Evolutionary conservation across 371 early-diverging fungal genomes (phyloP), one percentile per base, ranked within the genome.

Genomic region (Capniomyces stellatus): DNA sequence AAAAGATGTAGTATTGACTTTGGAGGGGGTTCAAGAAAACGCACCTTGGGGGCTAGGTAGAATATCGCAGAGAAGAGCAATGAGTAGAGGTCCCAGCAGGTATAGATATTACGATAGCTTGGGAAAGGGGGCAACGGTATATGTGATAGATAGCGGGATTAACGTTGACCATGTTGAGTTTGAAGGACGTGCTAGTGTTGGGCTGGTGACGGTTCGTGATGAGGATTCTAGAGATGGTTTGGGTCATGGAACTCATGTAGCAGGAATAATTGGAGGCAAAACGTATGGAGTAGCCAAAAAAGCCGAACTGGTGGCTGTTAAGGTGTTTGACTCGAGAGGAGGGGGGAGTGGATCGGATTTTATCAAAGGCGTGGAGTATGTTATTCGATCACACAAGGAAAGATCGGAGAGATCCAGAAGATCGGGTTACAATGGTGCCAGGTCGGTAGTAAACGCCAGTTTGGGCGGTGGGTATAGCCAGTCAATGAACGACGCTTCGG

Each of bases 1-100:
- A 71, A 77, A 75, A 53, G 90, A 92, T 71, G 79, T 83, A 52
- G 63, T 85, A 28, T 82, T 91, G 41, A 79, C 82, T 69, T 71
- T 82, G 8, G 54, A 60, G 40, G 81, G 78, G 23, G 60, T 75
- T 42, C 83, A 89, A 69, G 70, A 62, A 24, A 68, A 75, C 58
- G 88, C 92, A 21, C 87, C 89, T n/a, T 92, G 93, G 93, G 93
- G 92, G 47, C 67, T 92, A 21, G 75, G 87, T 49, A 87, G 93
- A 58, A 73, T 91, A 54, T 81, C 87, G 31, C 85, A 85, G 63
- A 81, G 83, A 59, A 58, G 76, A 43, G 58, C 59, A 12, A 70
- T 85, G 52, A 67, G 71, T 29, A 66, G 71, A 41, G 78, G 74
- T 43, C 83, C 75, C 61, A 77, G 76, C 67, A 78, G 78, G 68